phyloP scores from a whole-genome alignment of 2,329 filamentous ascomycete genomes.

The Sporothrix variecibatus region DNA sequence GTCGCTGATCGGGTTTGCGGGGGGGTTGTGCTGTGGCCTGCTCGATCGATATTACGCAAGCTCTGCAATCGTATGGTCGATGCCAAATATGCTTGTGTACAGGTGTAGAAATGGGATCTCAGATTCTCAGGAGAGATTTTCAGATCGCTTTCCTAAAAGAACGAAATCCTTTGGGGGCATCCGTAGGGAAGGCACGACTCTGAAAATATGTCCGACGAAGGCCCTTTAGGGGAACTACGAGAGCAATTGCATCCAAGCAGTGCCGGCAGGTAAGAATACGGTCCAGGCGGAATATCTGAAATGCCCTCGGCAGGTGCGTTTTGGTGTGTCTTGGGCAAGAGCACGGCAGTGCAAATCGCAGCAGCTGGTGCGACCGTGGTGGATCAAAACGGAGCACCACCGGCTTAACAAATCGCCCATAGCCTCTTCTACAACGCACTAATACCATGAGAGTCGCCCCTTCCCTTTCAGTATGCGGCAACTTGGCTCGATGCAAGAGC shows the following conservation, averaged over 20 bases:
- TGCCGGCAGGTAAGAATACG: slow-evolving; percentile 18
- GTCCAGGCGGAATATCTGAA: slow-evolving; percentile 23
- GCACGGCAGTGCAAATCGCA: slow-evolving; percentile 15
- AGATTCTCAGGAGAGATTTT: neutral
- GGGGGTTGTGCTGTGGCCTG: neutral
- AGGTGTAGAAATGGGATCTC: neutral
- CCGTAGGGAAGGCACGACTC: neutral
- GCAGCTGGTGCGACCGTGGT: neutral
- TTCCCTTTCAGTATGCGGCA: neutral
- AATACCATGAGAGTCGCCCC: slow-evolving; percentile 12
- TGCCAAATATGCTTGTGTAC: neutral
- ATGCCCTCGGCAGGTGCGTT: slow-evolving; percentile 26
- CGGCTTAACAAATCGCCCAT: slow-evolving; percentile 23
- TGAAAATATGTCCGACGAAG: neutral
- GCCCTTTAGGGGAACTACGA: neutral
- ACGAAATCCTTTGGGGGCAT: no score
- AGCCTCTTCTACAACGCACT: neutral
- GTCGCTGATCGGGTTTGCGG: neutral
- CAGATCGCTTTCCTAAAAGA: neutral
- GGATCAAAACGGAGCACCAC: slow-evolving; percentile 8
- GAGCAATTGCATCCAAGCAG: neutral
- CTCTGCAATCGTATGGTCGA: neutral
- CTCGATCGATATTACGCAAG: neutral
- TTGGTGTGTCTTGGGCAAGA: neutral
- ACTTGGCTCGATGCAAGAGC: neutral